A percentile compares a stretch with the other conserved stretches of the same genome.
Evolutionary conservation across 2,329 filamentous ascomycete species (phyloP).

Genomic region (Pezicula carpinea): DNA sequence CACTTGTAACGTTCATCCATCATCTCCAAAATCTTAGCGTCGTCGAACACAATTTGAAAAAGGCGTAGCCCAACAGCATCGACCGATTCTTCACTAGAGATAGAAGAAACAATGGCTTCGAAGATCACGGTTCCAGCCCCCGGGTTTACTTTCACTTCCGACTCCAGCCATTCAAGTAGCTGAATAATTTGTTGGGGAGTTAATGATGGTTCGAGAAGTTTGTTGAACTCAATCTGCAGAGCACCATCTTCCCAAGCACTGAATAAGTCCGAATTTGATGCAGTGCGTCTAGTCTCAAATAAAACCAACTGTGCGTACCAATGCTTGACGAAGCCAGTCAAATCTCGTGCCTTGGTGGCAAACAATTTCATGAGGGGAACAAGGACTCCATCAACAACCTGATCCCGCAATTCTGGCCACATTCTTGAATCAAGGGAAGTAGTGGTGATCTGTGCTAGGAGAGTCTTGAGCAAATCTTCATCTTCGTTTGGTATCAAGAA

Average conservation of each 20-base stretch:
- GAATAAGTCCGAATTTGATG: slow-evolving; percentile 5
- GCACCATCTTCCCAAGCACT: slow-evolving; percentile 28
- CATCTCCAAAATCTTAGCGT: slow-evolving; percentile 11
- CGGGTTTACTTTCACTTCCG: slow-evolving; percentile 18
- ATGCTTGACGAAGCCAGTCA: slow-evolving; percentile 33
- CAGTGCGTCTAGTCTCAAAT: slow-evolving; percentile 22
- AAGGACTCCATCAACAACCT: slow-evolving; percentile 30
- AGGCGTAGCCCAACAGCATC: slow-evolving; percentile 27
- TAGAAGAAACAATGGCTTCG: slow-evolving; percentile 33
- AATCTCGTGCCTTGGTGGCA: slow-evolving; percentile 31
- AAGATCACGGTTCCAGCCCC: slow-evolving; percentile 30
- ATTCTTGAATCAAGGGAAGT: slow-evolving; percentile 11
- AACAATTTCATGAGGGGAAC: slow-evolving; percentile 38
- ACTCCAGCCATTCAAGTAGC: slow-evolving; percentile 31
- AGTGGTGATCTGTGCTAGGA: slow-evolving; percentile 30
- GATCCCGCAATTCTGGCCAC: slow-evolving; percentile 17
- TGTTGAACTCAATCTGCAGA: slow-evolving; percentile 20
- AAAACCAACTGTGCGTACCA: slow-evolving; percentile 30
- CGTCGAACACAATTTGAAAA: slow-evolving; percentile 28
- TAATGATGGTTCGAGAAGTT: slow-evolving; percentile 32
- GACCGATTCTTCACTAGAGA: slow-evolving; percentile 30
- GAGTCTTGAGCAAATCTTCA: slow-evolving; percentile 21
- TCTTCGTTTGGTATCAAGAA: slow-evolving; percentile 35
- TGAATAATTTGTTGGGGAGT: slow-evolving; percentile 33
- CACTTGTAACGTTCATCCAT: slow-evolving; percentile 23